Conservation (phyloP, 345 rosid genomes). For the Luvunga scandens region DNA sequence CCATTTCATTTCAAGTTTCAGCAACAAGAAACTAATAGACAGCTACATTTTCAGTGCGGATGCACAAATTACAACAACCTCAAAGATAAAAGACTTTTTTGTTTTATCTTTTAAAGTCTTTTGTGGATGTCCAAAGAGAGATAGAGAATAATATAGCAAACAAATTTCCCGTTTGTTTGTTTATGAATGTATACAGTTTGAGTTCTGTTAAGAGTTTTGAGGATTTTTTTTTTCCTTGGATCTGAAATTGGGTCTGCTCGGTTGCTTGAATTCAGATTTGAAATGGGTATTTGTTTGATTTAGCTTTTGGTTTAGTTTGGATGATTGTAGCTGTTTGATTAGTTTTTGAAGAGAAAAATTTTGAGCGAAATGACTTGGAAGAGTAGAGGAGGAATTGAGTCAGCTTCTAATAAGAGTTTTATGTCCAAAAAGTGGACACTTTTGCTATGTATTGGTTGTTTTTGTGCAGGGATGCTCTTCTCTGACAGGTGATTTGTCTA, state of each 20-base stretch:
- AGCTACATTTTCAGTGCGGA: neutral
- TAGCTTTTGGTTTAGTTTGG: slow-evolving; percentile 14
- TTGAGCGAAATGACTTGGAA: slow-evolving; percentile 48
- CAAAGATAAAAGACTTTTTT: neutral
- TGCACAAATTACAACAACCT: neutral
- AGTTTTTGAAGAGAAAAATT: slow-evolving; percentile 4
- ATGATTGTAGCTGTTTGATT: neutral
- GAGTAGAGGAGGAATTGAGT: slow-evolving; percentile 48
- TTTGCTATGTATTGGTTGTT: slow-evolving; percentile 82
- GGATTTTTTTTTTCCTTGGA: slow-evolving; percentile 20
- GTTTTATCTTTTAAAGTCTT: neutral
- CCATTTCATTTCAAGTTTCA: neutral
- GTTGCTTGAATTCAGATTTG: slow-evolving; percentile 27
- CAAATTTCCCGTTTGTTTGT: neutral
- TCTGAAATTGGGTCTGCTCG: slow-evolving; percentile 42
- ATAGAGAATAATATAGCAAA: neutral
- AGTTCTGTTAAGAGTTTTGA: slow-evolving; percentile 14
- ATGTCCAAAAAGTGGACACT: slow-evolving; percentile 83
- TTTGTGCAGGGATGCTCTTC: slow-evolving; percentile 90
- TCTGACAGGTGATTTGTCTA: slow-evolving; percentile 54
- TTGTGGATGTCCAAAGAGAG: neutral
- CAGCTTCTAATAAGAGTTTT: slow-evolving; percentile 38
- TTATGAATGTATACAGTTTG: neutral
- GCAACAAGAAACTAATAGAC: neutral
- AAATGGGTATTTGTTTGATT: slow-evolving; percentile 26